These are phyloP conservation scores for Epichloe amarillans DNA, from an alignment of 2,329 filamentous ascomycete species.

Conservation along the genomic window DNA sequence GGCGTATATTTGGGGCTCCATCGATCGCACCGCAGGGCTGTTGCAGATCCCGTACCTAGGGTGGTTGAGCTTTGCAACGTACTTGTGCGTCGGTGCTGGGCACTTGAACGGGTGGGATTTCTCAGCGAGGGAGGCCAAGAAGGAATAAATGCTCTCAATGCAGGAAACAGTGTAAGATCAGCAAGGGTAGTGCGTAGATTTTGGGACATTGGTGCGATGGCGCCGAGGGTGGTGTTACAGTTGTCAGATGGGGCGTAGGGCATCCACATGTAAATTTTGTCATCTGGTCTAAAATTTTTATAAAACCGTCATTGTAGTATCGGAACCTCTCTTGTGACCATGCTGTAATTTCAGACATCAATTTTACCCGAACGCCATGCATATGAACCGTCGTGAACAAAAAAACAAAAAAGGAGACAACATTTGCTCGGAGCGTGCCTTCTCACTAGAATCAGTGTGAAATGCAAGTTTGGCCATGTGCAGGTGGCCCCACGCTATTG, in stretches of 20 bases:
- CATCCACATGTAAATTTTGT: not conserved
- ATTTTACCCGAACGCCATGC: slow-evolving; percentile 5
- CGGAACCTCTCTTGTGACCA: not conserved
- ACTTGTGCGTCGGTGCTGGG: slow-evolving; percentile 59
- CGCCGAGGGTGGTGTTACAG: not conserved
- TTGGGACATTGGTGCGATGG: too few species aligned
- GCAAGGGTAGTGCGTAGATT: too few species aligned
- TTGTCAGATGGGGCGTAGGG: not conserved
- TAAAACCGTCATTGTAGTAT: not conserved
- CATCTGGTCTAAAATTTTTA: not conserved
- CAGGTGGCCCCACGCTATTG: slow-evolving; percentile 13
- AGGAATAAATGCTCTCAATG: not conserved
- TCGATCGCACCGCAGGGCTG: slow-evolving; percentile 62
- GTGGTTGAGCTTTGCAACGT: slow-evolving; percentile 82
- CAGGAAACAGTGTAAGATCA: too few species aligned
- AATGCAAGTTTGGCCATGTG: too few species aligned
- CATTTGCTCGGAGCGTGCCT: too few species aligned
- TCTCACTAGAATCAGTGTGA: too few species aligned
- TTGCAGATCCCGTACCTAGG: slow-evolving; percentile 67
- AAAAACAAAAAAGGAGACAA: slow-evolving; percentile 1
- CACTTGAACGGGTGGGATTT: slow-evolving; percentile 58
- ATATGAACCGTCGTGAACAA: slow-evolving; percentile 5
- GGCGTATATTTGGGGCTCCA: slow-evolving; percentile 59
- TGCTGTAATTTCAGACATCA: not conserved
- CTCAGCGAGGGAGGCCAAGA: slow-evolving; percentile 17